Evolutionary conservation across 495 filamentous ascomycete genomes (phyloP), one percentile per base, ranked within the genome.

Genomic region (Cercophora scortea): DNA sequence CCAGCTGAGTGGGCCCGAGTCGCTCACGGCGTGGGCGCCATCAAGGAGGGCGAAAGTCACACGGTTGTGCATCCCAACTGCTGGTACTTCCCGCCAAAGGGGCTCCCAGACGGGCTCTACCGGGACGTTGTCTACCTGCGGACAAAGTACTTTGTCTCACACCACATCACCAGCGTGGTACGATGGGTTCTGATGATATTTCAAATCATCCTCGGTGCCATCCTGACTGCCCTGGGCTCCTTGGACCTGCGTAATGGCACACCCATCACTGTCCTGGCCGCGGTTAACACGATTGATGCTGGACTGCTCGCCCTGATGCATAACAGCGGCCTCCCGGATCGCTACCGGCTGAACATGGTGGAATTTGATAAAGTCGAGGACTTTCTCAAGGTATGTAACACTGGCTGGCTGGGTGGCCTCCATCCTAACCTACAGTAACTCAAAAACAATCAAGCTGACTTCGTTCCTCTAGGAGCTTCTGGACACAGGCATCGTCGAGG

Each of bases 281-380:
- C 73, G 11, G 49, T 73, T 46, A 78, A 77, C 58, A 79, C 76
- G 0, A 60, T 74, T 16, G 58, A 70, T 7, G 75, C 75, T 16
- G 76, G 76, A 7, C 49, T 79, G 8, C 61, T 79, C 2, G 76
- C 71, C 10, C 53, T 79, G 35, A 49, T 79, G 54, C 73, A 77
- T 59, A 77, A 77, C 52, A 76, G 74, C 51, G 76, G 76, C 0
- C 58, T 79, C 8, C 76, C 76, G 9, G 68, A 75, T 50, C 61
- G 76, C 5, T 73, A 75, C 38, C 67, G 74, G 12, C 64, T 69
- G 44, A 65, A 78, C 57, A 63, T 66, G 47, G 62, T 66, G 33
- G 73, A 78, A 56, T 72, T 77, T 51, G 51, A 50, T 33, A 71
- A 71, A 40, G 61, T 76, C 18, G 69, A 73, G 54, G 73, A 76